These are phyloP conservation scores for Argentina anserina DNA, from an alignment of 306 rosid genomes.

Conservation along the genomic window DNA sequence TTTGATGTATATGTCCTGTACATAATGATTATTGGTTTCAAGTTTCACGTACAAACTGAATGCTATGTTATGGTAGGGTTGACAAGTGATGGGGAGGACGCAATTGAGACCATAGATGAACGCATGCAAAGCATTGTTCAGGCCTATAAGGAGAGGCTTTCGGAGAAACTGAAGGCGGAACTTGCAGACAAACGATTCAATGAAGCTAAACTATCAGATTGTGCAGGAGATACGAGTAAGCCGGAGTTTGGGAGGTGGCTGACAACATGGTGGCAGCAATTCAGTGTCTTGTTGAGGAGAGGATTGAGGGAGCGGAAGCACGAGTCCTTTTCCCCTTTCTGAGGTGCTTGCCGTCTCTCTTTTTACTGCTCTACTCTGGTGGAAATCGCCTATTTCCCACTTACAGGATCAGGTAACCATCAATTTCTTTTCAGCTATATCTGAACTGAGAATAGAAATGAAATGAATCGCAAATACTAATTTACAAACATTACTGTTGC, in stretches of 20 bases:
- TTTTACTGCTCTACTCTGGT: slow-evolving; percentile 64
- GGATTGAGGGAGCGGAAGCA: slow-evolving; percentile 58
- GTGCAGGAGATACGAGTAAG: slow-evolving; percentile 7
- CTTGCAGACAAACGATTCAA: neutral
- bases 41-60: neutral
- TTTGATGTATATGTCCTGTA: neutral
- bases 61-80: slow-evolving; percentile 35
- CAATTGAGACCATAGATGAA: slow-evolving; percentile 26
- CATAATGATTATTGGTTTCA: neutral
- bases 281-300: slow-evolving; percentile 55
- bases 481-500: no score
- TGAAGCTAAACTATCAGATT: slow-evolving; percentile 2
- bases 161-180: slow-evolving; percentile 29
- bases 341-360: slow-evolving; percentile 47
- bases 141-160: slow-evolving; percentile 26
- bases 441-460: neutral
- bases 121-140: slow-evolving; percentile 23
- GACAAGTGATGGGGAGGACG: slow-evolving; percentile 28
- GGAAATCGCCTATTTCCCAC: slow-evolving; percentile 43
- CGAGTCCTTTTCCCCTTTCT: slow-evolving; percentile 46
- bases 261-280: slow-evolving; percentile 66
- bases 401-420: slow-evolving; percentile 63
- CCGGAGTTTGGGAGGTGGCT: slow-evolving; percentile 49
- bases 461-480: neutral
- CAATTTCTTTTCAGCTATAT: neutral